Evolutionary conservation across 2,329 filamentous ascomycete species (phyloP), one percentile per base, ranked within the genome.

Genomic region (Monosporascus sp.): DNA sequence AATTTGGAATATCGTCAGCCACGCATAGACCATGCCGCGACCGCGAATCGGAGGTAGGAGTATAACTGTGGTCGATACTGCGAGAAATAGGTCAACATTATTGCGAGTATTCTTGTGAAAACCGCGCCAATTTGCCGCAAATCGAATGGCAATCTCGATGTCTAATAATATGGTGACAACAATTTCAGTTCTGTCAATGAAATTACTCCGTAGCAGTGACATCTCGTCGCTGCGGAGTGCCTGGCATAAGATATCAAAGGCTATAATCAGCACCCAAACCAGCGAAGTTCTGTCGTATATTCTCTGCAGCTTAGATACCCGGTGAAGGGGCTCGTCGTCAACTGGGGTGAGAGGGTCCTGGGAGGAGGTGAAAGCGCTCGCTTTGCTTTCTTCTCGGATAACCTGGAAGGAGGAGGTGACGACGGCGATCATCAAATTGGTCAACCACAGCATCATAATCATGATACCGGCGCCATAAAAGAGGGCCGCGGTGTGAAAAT

Each of bases 401-500:
- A 99, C 89, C 68, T 99, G 94, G 66, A 99, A 99, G 1, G 93
- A 97, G 5, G 94, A 96, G 0, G 94, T 99, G 67, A 99, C 99
- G 64, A 99, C 94, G 3, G 94, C 94, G 65, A 99, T 96, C 47
- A 88, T 72, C 72, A 99, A 82, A 69, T 97, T 97, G 58, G 95
- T 91, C 64, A 99, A 82, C 94, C 94, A 99, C 49, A 99, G 79
- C 76, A 91, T 94, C 78, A 99, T 83, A 59, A 99, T 90, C 64
- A 99, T 85, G 67, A 96, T 93, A 24, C 81, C 82, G 14, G 79
- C 82, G 26, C 78, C 84, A 52, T 87, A 87, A 65, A 86, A 99
- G 3, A 97, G 75, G 1, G 92, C 90, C 4, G 91, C 85, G 17
- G 89, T 82, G 7, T 96, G 80, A 64, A 96, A 97, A 68, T 99